Evolutionary conservation across 352 stramenopile species (phyloP).

Genomic region (Hyaloperonospora arabidopsidis): DNA sequence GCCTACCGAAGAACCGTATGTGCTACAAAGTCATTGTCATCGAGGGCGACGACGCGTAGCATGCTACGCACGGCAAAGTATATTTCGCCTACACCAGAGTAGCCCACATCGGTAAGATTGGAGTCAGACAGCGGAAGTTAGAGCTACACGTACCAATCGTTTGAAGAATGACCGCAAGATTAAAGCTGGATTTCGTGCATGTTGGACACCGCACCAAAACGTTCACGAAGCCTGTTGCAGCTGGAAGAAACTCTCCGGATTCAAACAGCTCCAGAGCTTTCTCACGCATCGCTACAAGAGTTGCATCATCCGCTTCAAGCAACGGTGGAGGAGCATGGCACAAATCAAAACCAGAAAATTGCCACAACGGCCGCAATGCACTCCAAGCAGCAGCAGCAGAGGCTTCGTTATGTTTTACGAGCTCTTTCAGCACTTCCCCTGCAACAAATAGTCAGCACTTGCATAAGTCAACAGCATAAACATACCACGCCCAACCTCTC

Average conservation of each 20-base stretch:
- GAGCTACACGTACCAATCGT: slow-evolving; percentile 34
- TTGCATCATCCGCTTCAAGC: slow-evolving; percentile 10
- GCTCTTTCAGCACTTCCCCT: slow-evolving; percentile 23
- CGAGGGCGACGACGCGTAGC: slow-evolving; percentile 53
- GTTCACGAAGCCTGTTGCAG: slow-evolving; percentile 38
- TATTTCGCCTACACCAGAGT: slow-evolving; percentile 34
- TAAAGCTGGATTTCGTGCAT: slow-evolving; percentile 67
- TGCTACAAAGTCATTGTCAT: slow-evolving; percentile 66
- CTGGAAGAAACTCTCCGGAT: slow-evolving; percentile 38
- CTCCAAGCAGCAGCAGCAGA: slow-evolving; percentile 9
- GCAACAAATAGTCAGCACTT: neutral
- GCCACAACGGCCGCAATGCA: slow-evolving; percentile 19
- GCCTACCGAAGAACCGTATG: slow-evolving; percentile 62
- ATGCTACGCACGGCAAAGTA: slow-evolving; percentile 63
- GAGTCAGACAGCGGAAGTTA: too few relatives aligned
- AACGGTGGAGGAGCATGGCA: neutral
- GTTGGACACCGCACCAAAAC: slow-evolving; percentile 41
- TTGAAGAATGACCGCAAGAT: slow-evolving; percentile 68
- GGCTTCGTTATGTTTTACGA: slow-evolving; percentile 8
- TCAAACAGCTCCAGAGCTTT: slow-evolving; percentile 42
- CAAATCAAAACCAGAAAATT: slow-evolving; percentile 4
- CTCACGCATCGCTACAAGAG: slow-evolving; percentile 39
- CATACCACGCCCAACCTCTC: neutral
- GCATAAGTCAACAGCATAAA: neutral
- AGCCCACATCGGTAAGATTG: neutral